Evolutionary conservation across 2,329 filamentous ascomycete species (phyloP), one percentile per base, ranked within the genome.

Genomic region (Chaetomiaceae sp.): DNA sequence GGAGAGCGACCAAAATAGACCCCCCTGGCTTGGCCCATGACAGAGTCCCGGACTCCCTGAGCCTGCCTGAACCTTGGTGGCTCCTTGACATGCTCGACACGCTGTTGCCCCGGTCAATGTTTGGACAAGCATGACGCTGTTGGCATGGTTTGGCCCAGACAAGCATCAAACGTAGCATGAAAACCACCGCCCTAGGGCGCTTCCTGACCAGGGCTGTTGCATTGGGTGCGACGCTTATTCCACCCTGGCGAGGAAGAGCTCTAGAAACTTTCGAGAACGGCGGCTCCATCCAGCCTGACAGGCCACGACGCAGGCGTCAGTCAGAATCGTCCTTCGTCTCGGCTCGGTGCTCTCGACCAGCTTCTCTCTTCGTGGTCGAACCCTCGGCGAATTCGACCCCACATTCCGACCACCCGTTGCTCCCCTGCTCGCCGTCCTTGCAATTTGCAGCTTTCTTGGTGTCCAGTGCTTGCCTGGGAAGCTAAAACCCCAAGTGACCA

Each of bases 91-190:
- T 47, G 43, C 51, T 58, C 59, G n/a, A n/a, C n/a, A n/a, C n/a
- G 58, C 15, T 23, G 60, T 59, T 61, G 63, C 54, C 59, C 60
- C 56, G 55, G 59, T 63, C 58, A 58, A 64, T 66, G 68, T 72
- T 72, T 72, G 66, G 67, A 66, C 66, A 61, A 67, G 71, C 67
- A 70, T 72, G 64, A 68, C 63, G 67, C 64, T 69, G 63, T 61
- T 61, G 66, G 63, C 69, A 70, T 65, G 70, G 67, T 63, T 67
- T 57, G 54, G 55, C 48, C 64, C 66, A 74, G 72, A 75, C 73
- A 75, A 70, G 70, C 68, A 72, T 75, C 72, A 75, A 73, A 73
- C 72, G 68, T 61, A 66, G 59, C 61, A 66, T 36, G 48, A 36
- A 37, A 55, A 40, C 48, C 52, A 50, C 51, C 47, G 47, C 38